Evolutionary conservation across 2,329 filamentous ascomycete species (phyloP).

Genomic region (Nannizziopsis arthrosporioides): DNA sequence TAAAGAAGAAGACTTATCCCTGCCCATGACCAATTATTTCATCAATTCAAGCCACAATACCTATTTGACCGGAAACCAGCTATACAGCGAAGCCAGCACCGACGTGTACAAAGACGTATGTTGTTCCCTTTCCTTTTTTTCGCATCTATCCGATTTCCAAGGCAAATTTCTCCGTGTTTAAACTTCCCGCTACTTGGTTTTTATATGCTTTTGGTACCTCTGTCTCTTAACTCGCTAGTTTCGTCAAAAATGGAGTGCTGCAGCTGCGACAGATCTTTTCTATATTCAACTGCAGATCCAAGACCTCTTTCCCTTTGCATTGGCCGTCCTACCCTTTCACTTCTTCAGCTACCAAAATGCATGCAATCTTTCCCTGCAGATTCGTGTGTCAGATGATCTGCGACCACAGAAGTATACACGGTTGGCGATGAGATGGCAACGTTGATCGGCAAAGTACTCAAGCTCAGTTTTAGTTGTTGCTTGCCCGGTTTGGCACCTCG

Average conservation of each 20-base stretch:
- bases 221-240: background rate
- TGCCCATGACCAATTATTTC: constrained; percentile 77
- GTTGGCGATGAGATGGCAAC: background rate
- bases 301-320: background rate
- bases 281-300: background rate
- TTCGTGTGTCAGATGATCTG: constrained; percentile 8
- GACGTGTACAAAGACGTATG: constrained; percentile 66
- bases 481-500: background rate
- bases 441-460: constrained; percentile 3
- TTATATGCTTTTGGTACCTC: background rate
- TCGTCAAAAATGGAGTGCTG: too few relatives aligned
- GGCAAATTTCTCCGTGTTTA: background rate
- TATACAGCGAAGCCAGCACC: constrained; percentile 63
- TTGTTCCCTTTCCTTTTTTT: constrained; percentile 14
- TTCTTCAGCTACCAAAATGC: constrained; percentile 4
- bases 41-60: constrained; percentile 94
- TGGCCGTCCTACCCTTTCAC: background rate
- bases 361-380: background rate
- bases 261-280: too few relatives aligned
- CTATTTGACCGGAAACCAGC: constrained; percentile 76
- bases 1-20: constrained; percentile 46
- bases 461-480: too few relatives aligned
- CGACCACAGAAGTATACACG: background rate
- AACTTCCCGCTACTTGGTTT: background rate
- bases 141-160: background rate